A percentile compares a stretch with the other conserved stretches of the same genome.
These are phyloP conservation scores for Pholiota molesta DNA, from an alignment of 768 basidiomycete genomes.

Conservation along the genomic window DNA sequence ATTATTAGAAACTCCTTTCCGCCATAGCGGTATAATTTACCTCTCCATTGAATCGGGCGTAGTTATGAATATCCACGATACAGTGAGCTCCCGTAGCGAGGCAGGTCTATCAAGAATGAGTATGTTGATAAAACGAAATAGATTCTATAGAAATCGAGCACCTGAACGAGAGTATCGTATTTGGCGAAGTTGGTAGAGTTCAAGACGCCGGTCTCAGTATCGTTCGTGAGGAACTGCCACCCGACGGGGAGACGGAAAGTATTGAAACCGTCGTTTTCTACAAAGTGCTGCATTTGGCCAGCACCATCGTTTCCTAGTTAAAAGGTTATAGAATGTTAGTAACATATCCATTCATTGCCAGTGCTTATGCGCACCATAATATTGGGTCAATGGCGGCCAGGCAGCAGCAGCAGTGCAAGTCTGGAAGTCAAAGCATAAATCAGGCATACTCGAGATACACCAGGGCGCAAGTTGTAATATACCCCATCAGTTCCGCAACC, in stretches of 20 bases:
- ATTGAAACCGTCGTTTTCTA: constrained; percentile 54
- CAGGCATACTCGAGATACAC: no score
- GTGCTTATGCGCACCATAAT: constrained; percentile 35
- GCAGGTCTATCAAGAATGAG: constrained; percentile 29
- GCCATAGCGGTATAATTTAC: constrained; percentile 24
- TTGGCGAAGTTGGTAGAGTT: constrained; percentile 45
- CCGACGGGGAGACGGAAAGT: constrained; percentile 62
- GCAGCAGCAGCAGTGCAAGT: constrained; percentile 40
- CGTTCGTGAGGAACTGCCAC: constrained; percentile 56
- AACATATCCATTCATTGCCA: neutral
- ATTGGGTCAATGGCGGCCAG: constrained; percentile 47
- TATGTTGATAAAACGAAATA: neutral
- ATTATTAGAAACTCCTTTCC: neutral
- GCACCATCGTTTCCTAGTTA: constrained; percentile 41
- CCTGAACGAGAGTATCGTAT: constrained; percentile 57
- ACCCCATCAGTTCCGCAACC: constrained; percentile 49
- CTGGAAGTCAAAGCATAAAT: constrained; percentile 5
- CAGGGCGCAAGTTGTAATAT: neutral
- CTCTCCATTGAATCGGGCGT: constrained; percentile 55
- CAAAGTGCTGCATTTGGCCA: constrained; percentile 68
- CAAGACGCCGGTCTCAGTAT: constrained; percentile 40
- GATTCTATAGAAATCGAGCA: constrained; percentile 17
- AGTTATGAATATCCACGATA: constrained; percentile 64
- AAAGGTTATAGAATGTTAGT: neutral
- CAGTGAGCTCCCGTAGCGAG: constrained; percentile 53